Percentiles rank a stretch among this genome's conserved stretches.
Evolutionary conservation across 2,329 filamentous ascomycete genomes (phyloP).

Genomic region (Ceratocystis ficicola): DNA sequence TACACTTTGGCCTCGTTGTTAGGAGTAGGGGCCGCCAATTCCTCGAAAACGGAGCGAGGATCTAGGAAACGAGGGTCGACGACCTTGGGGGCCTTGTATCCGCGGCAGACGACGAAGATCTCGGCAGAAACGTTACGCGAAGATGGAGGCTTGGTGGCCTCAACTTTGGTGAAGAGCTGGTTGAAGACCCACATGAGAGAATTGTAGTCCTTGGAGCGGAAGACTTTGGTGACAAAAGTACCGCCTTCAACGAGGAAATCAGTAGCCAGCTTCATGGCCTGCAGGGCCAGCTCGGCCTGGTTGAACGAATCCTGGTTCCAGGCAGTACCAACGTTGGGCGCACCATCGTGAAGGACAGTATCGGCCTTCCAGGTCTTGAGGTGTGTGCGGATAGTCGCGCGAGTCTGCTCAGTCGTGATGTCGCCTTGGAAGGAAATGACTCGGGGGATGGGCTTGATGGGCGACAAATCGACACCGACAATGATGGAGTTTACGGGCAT

Average conservation of each 20-base stretch:
- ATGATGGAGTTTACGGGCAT: conserved; percentile 89
- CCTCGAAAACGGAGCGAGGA: conserved; percentile 78
- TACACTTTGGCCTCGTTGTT: conserved; percentile 98
- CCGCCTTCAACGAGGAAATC: conserved; percentile 85
- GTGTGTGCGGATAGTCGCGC: conserved; percentile 76
- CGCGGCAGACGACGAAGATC: conserved; percentile 94
- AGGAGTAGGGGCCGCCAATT: conserved; percentile 69
- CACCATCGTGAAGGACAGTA: conserved; percentile 89
- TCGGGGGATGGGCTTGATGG: conserved; percentile 89
- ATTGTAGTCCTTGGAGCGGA: conserved; percentile 95
- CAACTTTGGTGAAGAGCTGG: conserved; percentile 87
- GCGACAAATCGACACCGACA: conserved; percentile 82
- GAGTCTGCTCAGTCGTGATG: conserved; percentile 93
- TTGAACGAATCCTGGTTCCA: conserved; percentile 99
- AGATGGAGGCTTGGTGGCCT: conserved; percentile 93
- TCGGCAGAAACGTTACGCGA: conserved; percentile 94
- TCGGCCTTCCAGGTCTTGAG: conserved; percentile 95
- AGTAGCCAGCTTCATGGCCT: conserved; percentile 84
- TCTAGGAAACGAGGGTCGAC: conserved; percentile 91
- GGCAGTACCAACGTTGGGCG: conserved; percentile 92
- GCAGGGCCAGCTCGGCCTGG: conserved; percentile 82
- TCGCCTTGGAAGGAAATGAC: conserved; percentile 95
- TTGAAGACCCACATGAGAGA: conserved; percentile 94
- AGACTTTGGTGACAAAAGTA: conserved; percentile 94
- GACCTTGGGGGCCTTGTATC: conserved; percentile 87